phyloP scores from a whole-genome alignment of 208 protist genomes.

The Spongospora subterranea region DNA sequence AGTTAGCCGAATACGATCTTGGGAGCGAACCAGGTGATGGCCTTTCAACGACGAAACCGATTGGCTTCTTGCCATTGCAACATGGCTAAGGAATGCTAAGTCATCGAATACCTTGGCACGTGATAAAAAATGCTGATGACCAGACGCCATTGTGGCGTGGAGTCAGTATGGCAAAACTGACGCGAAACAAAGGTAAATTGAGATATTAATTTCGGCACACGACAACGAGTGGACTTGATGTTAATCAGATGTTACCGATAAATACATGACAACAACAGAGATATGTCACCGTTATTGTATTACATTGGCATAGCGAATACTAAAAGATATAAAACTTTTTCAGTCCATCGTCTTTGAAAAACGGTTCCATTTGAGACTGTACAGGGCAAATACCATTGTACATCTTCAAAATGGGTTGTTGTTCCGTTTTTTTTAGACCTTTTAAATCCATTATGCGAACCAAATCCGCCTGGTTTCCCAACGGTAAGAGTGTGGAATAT shows the following conservation, averaged over 20 bases:
- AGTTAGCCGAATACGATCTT: not conserved
- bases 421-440: constrained; percentile 26
- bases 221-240: too few species aligned
- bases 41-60: too few species aligned
- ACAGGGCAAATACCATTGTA: constrained; percentile 38
- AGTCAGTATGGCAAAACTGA: too few species aligned
- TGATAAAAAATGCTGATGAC: too few species aligned
- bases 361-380: not conserved
- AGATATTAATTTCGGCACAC: too few species aligned
- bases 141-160: too few species aligned
- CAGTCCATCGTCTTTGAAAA: constrained; percentile 16
- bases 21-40: not conserved
- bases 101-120: too few species aligned
- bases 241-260: too few species aligned
- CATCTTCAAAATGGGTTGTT: constrained; percentile 34
- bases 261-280: not conserved
- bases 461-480: constrained; percentile 24
- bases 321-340: constrained; percentile 53
- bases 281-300: too few species aligned
- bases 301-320: not conserved
- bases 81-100: too few species aligned
- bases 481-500: constrained; percentile 1
- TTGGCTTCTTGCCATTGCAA: too few species aligned
- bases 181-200: too few species aligned
- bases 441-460: constrained; percentile 31